Conservation (phyloP, 768 basidiomycete species). For the Bullera alba region DNA sequence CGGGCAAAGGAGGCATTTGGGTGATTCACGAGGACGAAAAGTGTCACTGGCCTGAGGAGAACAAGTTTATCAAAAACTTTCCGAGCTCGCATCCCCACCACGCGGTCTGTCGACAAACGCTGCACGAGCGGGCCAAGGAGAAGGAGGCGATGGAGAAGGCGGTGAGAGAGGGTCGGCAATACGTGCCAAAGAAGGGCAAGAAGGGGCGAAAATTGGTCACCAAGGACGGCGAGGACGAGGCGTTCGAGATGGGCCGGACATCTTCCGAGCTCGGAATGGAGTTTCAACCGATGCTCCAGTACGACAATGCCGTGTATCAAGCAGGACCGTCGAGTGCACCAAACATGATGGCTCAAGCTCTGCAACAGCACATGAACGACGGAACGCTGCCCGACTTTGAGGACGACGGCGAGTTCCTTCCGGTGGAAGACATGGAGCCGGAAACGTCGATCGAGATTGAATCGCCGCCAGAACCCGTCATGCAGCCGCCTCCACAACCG, state of each 20-base stretch:
- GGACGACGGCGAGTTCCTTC: constrained; percentile 30
- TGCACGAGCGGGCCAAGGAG: constrained; percentile 35
- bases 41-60: constrained; percentile 34
- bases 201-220: constrained; percentile 27
- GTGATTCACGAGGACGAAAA: constrained; percentile 38
- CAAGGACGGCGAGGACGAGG: constrained; percentile 22
- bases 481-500: not conserved
- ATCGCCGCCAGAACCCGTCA: not conserved
- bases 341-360: not conserved
- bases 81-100: constrained; percentile 32
- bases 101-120: constrained; percentile 27
- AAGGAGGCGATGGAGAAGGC: constrained; percentile 33
- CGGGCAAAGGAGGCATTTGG: constrained; percentile 42
- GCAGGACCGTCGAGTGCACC: not conserved
- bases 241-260: constrained; percentile 19
- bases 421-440: constrained; percentile 13
- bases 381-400: constrained; percentile 10
- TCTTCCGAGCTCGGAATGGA: constrained; percentile 10
- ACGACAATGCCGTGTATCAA: not conserved
- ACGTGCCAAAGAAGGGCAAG: constrained; percentile 40
- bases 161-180: constrained; percentile 24
- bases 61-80: constrained; percentile 42
- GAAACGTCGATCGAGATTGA: constrained; percentile 2
- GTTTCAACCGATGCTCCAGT: too few relatives aligned
- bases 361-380: not conserved